phyloP scores from a whole-genome alignment of 805 yeast genomes.

The Candida parachauliodes region DNA sequence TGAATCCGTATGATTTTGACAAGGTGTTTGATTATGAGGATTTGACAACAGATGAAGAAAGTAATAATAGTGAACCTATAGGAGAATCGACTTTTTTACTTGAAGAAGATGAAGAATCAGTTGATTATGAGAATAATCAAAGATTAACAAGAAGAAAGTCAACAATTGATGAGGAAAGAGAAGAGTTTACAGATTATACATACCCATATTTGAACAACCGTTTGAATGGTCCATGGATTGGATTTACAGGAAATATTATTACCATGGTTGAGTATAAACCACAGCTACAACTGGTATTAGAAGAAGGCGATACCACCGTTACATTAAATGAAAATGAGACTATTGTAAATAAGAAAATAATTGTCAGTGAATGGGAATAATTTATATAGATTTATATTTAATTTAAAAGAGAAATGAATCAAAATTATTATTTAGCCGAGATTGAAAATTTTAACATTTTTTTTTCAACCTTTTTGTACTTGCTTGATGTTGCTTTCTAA shows the following conservation, averaged over 20 bases:
- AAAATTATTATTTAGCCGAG: too few relatives aligned
- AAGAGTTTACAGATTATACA: conserved; percentile 46
- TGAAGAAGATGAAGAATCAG: not conserved
- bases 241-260: conserved; percentile 50
- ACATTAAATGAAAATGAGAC: conserved; percentile 18
- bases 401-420: too few relatives aligned
- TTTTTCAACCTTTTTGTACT: not conserved
- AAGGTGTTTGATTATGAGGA: conserved; percentile 35
- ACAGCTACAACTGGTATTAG: conserved; percentile 12
- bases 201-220: conserved; percentile 47
- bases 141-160: conserved; percentile 34
- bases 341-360: conserved; percentile 22
- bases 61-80: conserved; percentile 13
- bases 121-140: not conserved
- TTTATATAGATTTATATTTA: too few relatives aligned
- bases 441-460: too few relatives aligned
- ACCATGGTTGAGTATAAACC: conserved; percentile 34
- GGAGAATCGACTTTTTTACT: conserved; percentile 21
- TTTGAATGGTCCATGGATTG: conserved; percentile 55
- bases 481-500: conserved; percentile 21
- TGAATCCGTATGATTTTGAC: conserved; percentile 38
- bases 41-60: conserved; percentile 7
- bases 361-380: conserved; percentile 38
- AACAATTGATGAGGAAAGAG: conserved; percentile 57
- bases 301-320: conserved; percentile 19